These are phyloP conservation scores for Auxenochlorella pyrenoidosa DNA, from an alignment of 139 green algal genomes.

Conservation along the genomic window DNA sequence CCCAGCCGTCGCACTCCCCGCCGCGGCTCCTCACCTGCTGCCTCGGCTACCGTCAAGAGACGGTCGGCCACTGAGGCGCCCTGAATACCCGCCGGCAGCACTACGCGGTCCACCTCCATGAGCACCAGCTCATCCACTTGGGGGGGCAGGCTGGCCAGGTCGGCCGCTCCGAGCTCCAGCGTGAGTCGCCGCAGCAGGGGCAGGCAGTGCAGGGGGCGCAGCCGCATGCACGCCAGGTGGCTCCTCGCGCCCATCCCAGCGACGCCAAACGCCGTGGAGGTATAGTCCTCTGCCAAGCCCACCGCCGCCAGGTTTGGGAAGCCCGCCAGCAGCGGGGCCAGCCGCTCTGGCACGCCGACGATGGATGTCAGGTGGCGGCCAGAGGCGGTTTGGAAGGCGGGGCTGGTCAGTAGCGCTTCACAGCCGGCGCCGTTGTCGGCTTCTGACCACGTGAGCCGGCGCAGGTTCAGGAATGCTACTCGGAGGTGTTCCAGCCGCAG, in stretches of 20 bases:
- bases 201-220: not conserved
- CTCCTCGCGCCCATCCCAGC: not conserved
- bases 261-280: not conserved
- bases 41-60: not conserved
- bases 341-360: constrained; percentile 4
- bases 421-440: not conserved
- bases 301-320: not conserved
- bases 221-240: not conserved
- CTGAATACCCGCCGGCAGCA: not conserved
- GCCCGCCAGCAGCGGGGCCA: not conserved
- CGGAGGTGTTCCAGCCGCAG: not conserved
- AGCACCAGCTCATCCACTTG: not conserved
- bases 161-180: constrained; percentile 5
- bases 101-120: not conserved
- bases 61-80: constrained; percentile 19
- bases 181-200: not conserved
- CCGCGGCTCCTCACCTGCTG: not conserved
- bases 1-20: not conserved
- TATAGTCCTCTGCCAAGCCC: not conserved
- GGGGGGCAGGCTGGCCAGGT: not conserved
- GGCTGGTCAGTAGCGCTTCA: not conserved
- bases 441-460: not conserved
- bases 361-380: not conserved
- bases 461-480: not conserved
- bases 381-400: not conserved